A percentile compares a stretch with the other conserved stretches of the same genome.
phyloP scores from a whole-genome alignment of 2,329 filamentous ascomycete genomes.

The Aureobasidium sp. region DNA sequence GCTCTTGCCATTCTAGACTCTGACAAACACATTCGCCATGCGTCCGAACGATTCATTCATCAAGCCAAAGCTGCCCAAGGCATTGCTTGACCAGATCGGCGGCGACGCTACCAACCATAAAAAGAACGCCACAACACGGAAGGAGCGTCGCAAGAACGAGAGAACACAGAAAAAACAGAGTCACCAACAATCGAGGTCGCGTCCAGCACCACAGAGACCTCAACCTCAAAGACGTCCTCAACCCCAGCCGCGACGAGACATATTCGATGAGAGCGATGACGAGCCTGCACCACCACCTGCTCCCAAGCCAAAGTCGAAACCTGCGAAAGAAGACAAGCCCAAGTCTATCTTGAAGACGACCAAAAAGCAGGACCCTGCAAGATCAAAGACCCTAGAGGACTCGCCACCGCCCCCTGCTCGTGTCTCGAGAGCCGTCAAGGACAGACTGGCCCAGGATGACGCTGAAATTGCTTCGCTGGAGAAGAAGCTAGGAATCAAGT shows the following conservation, averaged over 20 bases:
- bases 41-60: constrained; percentile 31
- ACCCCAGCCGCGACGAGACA: constrained; percentile 32
- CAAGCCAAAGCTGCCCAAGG: constrained; percentile 51
- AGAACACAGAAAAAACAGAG: constrained; percentile 66
- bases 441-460: constrained; percentile 81
- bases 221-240: constrained; percentile 25
- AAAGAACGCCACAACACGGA: constrained; percentile 29
- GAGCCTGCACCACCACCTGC: constrained; percentile 32
- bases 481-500: constrained; percentile 85
- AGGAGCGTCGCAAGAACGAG: constrained; percentile 67
- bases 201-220: constrained; percentile 8
- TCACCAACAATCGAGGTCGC: constrained; percentile 27
- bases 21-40: constrained; percentile 30
- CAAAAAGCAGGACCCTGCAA: constrained; percentile 17
- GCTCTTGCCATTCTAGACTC: not conserved
- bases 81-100: constrained; percentile 50
- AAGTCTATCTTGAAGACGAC: constrained; percentile 42
- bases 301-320: constrained; percentile 22
- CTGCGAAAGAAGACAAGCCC: constrained; percentile 30
- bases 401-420: constrained; percentile 24
- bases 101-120: constrained; percentile 30
- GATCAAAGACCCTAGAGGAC: constrained; percentile 16
- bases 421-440: constrained; percentile 54
- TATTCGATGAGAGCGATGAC: constrained; percentile 30
- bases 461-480: constrained; percentile 90